Percentiles rank a stretch among this genome's conserved stretches.
Evolutionary conservation across 108 stramenopile species (phyloP).

Genomic region (Ochromonas danica): DNA sequence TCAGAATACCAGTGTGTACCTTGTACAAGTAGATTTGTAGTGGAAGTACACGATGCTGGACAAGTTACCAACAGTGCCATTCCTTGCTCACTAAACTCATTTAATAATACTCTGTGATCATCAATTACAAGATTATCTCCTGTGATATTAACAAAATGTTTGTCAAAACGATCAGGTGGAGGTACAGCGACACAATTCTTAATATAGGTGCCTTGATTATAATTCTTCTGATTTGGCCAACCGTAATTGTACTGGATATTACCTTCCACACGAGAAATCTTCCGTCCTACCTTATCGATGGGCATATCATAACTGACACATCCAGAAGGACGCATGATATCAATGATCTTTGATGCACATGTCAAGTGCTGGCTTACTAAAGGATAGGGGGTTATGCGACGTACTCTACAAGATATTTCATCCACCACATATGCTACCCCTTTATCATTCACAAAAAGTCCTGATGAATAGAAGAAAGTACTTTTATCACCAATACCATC

Average conservation of each 20-base stretch:
- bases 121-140: slow-evolving; percentile 62
- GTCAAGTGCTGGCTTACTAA: slow-evolving; percentile 49
- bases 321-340: slow-evolving; percentile 67
- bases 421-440: slow-evolving; percentile 67
- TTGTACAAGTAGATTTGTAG: slow-evolving; percentile 23
- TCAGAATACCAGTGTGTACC: slow-evolving; percentile 62
- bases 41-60: slow-evolving; percentile 45
- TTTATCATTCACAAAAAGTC: slow-evolving; percentile 61
- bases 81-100: slow-evolving; percentile 74
- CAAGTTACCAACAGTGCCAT: slow-evolving; percentile 65
- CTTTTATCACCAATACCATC: slow-evolving; percentile 68
- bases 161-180: slow-evolving; percentile 59
- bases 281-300: slow-evolving; percentile 61
- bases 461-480: slow-evolving; percentile 64
- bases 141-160: slow-evolving; percentile 44
- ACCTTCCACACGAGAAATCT: slow-evolving; percentile 59
- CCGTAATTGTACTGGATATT: slow-evolving; percentile 70
- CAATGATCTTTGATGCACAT: slow-evolving; percentile 59
- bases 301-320: slow-evolving; percentile 75
- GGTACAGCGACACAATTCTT: slow-evolving; percentile 75
- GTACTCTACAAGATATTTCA: slow-evolving; percentile 60
- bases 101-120: slow-evolving; percentile 43
- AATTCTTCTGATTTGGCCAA: slow-evolving; percentile 41
- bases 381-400: slow-evolving; percentile 56
- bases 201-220: slow-evolving; percentile 59